Evolutionary conservation across 257 asterid species (phyloP).

Genomic region (Apocynum venetum): DNA sequence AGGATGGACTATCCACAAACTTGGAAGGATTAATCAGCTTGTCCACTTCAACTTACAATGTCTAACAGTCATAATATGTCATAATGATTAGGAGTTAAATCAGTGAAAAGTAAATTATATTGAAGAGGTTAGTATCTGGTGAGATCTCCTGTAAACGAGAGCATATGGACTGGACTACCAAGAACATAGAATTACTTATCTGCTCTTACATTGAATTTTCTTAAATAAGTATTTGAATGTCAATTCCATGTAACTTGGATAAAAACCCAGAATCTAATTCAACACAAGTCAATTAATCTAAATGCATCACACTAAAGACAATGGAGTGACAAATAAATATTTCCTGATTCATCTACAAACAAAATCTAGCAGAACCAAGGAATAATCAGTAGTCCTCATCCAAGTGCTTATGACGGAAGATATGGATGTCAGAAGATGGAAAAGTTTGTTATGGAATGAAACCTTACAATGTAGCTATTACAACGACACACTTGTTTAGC

Average conservation of each 20-base stretch:
- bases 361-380: background rate
- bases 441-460: background rate
- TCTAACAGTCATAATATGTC: background rate
- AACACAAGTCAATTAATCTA: background rate
- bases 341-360: background rate
- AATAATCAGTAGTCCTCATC: background rate
- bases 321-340: background rate
- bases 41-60: background rate
- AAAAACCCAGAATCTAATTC: background rate
- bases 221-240: background rate
- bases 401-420: background rate
- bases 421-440: background rate
- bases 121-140: background rate
- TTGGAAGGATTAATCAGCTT: background rate
- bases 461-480: background rate
- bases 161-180: background rate
- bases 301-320: background rate
- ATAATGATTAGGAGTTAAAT: background rate
- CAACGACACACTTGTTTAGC: background rate
- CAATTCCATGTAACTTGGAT: background rate
- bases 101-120: background rate
- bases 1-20: background rate
- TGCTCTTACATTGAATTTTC: background rate
- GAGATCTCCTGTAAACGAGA: background rate
- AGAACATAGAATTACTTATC: background rate